Base-by-base conservation (phyloP, 306 rosid species). In the Lagenaria siceraria region DNA sequence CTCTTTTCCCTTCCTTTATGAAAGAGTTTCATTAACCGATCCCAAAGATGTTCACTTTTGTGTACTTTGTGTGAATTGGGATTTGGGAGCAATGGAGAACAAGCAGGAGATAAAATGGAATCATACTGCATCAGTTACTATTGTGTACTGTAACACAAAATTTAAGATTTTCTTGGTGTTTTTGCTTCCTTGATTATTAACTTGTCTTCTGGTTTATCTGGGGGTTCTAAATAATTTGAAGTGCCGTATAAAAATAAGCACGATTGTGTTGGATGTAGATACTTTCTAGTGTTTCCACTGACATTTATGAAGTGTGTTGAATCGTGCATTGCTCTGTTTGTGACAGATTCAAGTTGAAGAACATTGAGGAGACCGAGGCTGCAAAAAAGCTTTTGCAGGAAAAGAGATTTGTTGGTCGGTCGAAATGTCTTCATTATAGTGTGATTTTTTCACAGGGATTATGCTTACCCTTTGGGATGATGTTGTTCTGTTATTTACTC, bases 301-400 rank as follows among this genome's bases (percentile, higher is more conserved):
- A 31, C 25, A 21, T 56, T 71, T 31, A 64, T 77, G 42, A 51
- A 5, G 55, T 51, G 55, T 51, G 55, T 51, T 51, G 21, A 51
- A 51, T 21, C 65, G 29, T 31, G 3, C 35, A 3, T 76, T 49
- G 2, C 59, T 74, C 54, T 60, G 15, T 38, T 82, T 80, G 60
- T 77, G 80, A 77, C 93, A 95, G 98, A 82, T 95, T 81, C 77
- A 95, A 95, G 82, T 81, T 95, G 80, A 90, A 81, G 87, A 95
- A 95, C 79, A 95, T 95, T 59, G 97, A 95, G 87, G 99, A 95
- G 84, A 95, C 99, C 7, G 97, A 92, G 88, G 97, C 99, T 75
- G 97, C 97, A 35, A 95, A 95, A 80, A 95, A 95, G 87, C 83
- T 90, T 84, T 84, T 95, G 65, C 99, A 92, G 81, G 99, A 95